These are phyloP conservation scores for Phytophthora sp. DNA, from an alignment of 352 stramenopile species.

Conservation along the genomic window DNA sequence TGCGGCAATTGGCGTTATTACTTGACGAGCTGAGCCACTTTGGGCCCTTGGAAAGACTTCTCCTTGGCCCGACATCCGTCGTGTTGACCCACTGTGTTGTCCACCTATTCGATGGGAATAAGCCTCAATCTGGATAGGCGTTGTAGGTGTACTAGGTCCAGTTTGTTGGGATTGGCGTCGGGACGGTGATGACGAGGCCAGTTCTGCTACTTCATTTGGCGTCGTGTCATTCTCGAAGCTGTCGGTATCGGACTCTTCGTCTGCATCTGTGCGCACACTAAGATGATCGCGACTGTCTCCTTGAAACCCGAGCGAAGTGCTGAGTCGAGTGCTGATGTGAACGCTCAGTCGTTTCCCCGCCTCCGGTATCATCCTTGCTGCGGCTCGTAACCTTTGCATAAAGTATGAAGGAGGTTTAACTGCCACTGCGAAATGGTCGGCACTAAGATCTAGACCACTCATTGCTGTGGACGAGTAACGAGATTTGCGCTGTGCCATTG, in stretches of 20 bases:
- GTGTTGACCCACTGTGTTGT: too few relatives aligned
- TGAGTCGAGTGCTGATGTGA: constrained; percentile 24
- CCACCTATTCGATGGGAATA: constrained; percentile 7
- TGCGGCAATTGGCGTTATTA: too few relatives aligned
- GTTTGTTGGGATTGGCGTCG: constrained; percentile 17
- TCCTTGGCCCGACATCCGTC: too few relatives aligned
- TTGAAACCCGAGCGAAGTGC: constrained; percentile 24
- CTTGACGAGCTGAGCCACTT: too few relatives aligned
- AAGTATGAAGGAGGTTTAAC: constrained; percentile 14
- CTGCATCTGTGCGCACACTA: constrained; percentile 12
- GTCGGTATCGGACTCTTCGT: constrained; percentile 32
- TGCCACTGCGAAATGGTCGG: constrained; percentile 22
- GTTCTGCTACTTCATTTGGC: constrained; percentile 7
- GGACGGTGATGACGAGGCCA: constrained; percentile 2
- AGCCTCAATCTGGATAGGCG: constrained; percentile 14
- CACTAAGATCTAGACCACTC: constrained; percentile 21
- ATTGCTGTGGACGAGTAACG: constrained; percentile 31
- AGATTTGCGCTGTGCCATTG: constrained; percentile 34
- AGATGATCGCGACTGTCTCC: constrained; percentile 27
- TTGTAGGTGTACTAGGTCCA: constrained; percentile 2
- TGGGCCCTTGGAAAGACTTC: too few relatives aligned
- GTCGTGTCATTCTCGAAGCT: constrained; percentile 28
- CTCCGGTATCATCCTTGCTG: constrained; percentile 23
- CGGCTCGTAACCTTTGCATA: constrained; percentile 22
- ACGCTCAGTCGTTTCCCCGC: constrained; percentile 33